Conservation (phyloP, 257 asterid species). For the Solanum arcanum region DNA sequence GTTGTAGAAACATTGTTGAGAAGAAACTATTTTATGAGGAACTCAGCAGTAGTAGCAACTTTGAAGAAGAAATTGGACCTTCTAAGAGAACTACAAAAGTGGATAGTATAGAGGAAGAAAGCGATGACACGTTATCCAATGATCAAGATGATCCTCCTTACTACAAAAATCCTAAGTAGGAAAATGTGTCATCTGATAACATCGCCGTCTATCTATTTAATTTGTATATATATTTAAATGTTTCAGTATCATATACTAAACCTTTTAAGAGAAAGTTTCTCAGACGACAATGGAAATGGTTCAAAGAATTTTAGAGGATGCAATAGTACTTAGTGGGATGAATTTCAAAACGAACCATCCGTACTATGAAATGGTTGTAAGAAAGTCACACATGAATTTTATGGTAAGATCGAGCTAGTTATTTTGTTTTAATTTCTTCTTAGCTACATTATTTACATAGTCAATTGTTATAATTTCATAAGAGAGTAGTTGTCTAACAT, state of each 20-base stretch:
- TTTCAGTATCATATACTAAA: too few species aligned
- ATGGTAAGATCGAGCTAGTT: background rate
- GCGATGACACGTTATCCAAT: background rate
- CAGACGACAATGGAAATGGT: background rate
- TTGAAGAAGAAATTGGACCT: too few species aligned
- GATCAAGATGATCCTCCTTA: background rate
- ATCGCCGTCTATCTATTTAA: background rate
- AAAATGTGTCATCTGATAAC: background rate
- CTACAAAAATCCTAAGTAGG: background rate
- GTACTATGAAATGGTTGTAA: background rate
- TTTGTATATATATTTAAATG: background rate
- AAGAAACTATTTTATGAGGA: too few species aligned
- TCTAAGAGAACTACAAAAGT: too few species aligned
- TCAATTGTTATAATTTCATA: too few species aligned
- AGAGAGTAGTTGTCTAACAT: too few species aligned
- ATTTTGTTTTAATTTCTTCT: too few species aligned
- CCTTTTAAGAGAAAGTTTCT: too few species aligned
- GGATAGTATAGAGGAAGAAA: too few species aligned
- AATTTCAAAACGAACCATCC: background rate
- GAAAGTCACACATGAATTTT: background rate
- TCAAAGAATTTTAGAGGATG: background rate
- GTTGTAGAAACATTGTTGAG: too few species aligned
- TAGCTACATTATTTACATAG: too few species aligned
- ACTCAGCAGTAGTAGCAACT: too few species aligned
- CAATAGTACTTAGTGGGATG: background rate